Evolutionary conservation across 495 filamentous ascomycete species (phyloP).

Genomic region (Lasiosphaeris hirsuta): DNA sequence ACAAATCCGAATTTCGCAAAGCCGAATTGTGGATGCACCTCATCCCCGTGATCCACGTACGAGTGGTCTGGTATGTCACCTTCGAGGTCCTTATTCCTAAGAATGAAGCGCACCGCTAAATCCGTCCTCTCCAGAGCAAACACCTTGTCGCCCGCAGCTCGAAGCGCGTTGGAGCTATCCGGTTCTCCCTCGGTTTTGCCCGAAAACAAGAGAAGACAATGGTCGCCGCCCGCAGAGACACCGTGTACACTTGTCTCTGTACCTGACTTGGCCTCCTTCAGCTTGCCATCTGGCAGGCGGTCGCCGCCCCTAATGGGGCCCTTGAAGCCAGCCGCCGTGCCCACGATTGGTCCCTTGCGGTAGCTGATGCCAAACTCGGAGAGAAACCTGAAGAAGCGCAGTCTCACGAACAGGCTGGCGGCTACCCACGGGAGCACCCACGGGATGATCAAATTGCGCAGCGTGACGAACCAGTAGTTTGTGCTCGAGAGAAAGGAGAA

Average conservation of each 20-base stretch:
- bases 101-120: conserved; percentile 17
- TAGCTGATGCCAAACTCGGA: conserved; percentile 40
- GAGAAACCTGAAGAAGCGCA: conserved; percentile 32
- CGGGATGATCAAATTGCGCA: conserved; percentile 34
- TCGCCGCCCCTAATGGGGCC: conserved; percentile 34
- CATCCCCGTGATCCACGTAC: conserved; percentile 29
- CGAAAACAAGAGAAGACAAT: conserved; percentile 39
- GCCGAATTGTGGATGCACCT: conserved; percentile 34
- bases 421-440: conserved; percentile 35
- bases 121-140: conserved; percentile 11
- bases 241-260: conserved; percentile 25
- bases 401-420: conserved; percentile 13
- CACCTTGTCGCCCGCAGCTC: conserved; percentile 14
- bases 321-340: conserved; percentile 21
- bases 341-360: conserved; percentile 31
- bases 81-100: background rate
- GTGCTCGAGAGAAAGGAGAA: conserved; percentile 37
- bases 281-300: conserved; percentile 30
- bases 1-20: conserved; percentile 33
- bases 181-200: conserved; percentile 10
- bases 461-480: conserved; percentile 24
- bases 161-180: conserved; percentile 17
- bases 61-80: background rate
- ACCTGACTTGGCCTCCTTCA: conserved; percentile 8
- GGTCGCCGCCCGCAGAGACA: conserved; percentile 21